Base-by-base conservation (phyloP, 768 basidiomycete genomes). In the Crucibulum laeve region DNA sequence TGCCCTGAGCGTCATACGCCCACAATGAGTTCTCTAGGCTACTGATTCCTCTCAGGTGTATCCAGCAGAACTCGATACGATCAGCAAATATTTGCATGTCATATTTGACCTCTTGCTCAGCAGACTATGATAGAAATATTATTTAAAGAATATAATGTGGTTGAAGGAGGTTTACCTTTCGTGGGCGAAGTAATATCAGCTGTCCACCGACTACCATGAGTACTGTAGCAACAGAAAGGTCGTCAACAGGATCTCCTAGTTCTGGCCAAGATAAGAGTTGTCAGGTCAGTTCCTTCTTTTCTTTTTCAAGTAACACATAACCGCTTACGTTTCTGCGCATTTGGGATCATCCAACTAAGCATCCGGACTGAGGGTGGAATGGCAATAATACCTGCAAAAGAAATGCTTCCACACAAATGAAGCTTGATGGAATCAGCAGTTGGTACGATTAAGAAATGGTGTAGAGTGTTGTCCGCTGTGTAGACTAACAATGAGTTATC, bases 21-120 rank as follows among this genome's bases (percentile, higher is more conserved):
- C 95, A 99, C 17, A 99, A 70, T 4, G 94, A 97, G 65, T 99
- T 99, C 59, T 98, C 95, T 37, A 99, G 67, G 2, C 90, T 81
- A 4, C 86, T 89, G 30, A 99, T 91, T 1, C 95, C 95, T 28
- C 87, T 81, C 33, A 99, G 71, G 69, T 97, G 95, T 42, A 94
- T 96, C 95, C 95, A 99, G 63, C 94, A 99, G 57, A 96, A 93
- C 58, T 99, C 95, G 51, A 98, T 90, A n/a, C 85, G 80, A 48
- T 96, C 91, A 0, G 95, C 92, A 34, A 99, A 84, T 24, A 98
- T 87, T 59, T 97, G 95, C 75, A 97, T 84, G 63, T 97, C 95
- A 57, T 99, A 99, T 53, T 85, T 90, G 60, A 95, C 90, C 68
- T 97, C 93, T 52, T 89, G 83, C 44, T 80, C 72, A 1, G 80